Evolutionary conservation across 345 rosid species (phyloP).

Genomic region (Ricinus communis): DNA sequence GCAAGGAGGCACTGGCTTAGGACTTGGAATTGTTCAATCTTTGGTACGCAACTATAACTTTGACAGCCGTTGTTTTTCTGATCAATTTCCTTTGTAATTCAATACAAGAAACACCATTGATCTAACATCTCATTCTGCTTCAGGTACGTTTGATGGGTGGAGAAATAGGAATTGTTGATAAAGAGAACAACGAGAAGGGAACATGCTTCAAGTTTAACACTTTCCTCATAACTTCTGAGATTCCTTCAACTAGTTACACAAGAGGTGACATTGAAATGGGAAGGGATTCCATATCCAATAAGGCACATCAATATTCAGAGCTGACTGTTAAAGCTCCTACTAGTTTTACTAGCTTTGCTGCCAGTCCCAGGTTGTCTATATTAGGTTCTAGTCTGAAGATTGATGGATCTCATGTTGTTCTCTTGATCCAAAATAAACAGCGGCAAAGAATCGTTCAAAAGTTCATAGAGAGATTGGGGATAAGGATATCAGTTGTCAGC

Average conservation of each 20-base stretch:
- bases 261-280: conserved; percentile 30
- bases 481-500: conserved; percentile 45
- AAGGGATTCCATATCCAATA: conserved; percentile 14
- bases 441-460: conserved; percentile 48
- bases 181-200: conserved; percentile 56
- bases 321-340: conserved; percentile 34
- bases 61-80: background rate
- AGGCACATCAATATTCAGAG: conserved; percentile 21
- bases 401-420: conserved; percentile 70
- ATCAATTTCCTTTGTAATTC: background rate
- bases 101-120: background rate
- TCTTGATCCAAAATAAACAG: conserved; percentile 50
- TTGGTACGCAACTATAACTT: conserved; percentile 42
- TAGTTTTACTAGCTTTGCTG: conserved; percentile 23
- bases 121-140: background rate
- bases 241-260: conserved; percentile 13
- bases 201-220: conserved; percentile 78
- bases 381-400: conserved; percentile 42
- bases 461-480: conserved; percentile 51
- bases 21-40: conserved; percentile 87
- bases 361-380: conserved; percentile 43
- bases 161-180: conserved; percentile 65
- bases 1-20: conserved; percentile 76
- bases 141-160: conserved; percentile 89
- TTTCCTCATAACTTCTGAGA: conserved; percentile 28